Percentiles rank a stretch among this genome's conserved stretches.
Conservation (phyloP, 192 early-diverging fungal species). For the Backusella circina region DNA sequence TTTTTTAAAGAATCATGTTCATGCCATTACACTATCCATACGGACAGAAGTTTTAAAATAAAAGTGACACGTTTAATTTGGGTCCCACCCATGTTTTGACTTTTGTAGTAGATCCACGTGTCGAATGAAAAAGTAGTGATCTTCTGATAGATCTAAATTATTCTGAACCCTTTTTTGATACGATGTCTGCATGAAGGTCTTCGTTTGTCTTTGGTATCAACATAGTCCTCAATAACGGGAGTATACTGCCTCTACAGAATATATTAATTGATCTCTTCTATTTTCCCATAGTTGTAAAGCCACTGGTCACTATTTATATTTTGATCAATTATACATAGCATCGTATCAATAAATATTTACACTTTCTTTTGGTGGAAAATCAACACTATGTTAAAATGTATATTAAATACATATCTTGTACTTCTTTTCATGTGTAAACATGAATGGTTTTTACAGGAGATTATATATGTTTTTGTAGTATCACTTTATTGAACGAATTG, state of each 20-base stretch:
- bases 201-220: background rate
- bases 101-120: background rate
- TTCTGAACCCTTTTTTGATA: background rate
- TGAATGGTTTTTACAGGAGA: background rate
- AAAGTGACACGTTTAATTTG: background rate
- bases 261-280: background rate
- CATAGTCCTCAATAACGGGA: background rate
- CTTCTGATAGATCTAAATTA: background rate
- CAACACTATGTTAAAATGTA: background rate
- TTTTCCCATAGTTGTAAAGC: background rate
- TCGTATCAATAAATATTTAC: background rate
- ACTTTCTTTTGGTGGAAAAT: background rate
- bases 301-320: background rate
- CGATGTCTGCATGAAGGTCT: background rate
- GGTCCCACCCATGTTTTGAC: background rate
- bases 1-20: background rate
- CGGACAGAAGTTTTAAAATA: background rate
- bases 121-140: background rate
- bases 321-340: background rate
- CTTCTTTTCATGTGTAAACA: background rate
- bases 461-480: background rate
- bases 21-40: background rate
- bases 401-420: background rate
- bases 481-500: background rate
- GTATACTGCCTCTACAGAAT: background rate